These are phyloP conservation scores for Fusarium piperis DNA, from an alignment of 2,329 filamentous ascomycete genomes.

Conservation along the genomic window DNA sequence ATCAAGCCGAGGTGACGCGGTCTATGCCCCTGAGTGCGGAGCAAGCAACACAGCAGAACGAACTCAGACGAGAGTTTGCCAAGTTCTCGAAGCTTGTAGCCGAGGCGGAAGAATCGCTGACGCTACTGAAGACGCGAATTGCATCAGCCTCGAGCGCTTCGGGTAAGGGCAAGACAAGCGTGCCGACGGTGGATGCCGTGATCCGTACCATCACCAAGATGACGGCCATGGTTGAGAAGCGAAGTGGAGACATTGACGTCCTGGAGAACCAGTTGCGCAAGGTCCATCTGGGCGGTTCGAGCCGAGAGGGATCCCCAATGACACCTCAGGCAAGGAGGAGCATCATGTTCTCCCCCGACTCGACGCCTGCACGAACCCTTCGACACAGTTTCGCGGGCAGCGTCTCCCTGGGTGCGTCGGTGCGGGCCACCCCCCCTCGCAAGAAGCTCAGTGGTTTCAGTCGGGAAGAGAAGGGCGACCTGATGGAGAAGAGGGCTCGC, in stretches of 20 bases:
- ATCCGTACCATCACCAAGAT: conserved; percentile 92
- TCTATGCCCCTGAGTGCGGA: conserved; percentile 84
- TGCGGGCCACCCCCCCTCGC: conserved; percentile 58
- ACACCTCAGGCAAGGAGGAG: conserved; percentile 51
- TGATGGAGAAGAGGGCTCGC: conserved; percentile 64
- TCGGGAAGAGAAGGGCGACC: conserved; percentile 64
- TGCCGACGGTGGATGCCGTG: conserved; percentile 91
- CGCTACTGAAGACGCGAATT: conserved; percentile 81
- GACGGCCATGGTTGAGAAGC: conserved; percentile 91
- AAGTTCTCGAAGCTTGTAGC: conserved; percentile 78
- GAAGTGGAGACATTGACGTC: conserved; percentile 89
- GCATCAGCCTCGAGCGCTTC: conserved; percentile 64
- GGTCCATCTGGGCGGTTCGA: conserved; percentile 63
- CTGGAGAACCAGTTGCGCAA: conserved; percentile 87
- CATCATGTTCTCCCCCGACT: conserved; percentile 56
- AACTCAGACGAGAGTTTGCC: conserved; percentile 80
- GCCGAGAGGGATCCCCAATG: conserved; percentile 56
- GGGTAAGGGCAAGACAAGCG: conserved; percentile 58
- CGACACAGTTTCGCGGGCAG: conserved; percentile 51
- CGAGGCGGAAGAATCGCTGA: conserved; percentile 82
- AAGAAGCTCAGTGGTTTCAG: conserved; percentile 72
- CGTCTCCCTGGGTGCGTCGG: conserved; percentile 54
- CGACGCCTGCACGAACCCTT: conserved; percentile 53
- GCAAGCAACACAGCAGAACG: conserved; percentile 83
- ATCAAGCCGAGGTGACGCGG: conserved; percentile 70